Conservation (phyloP, 108 stramenopile genomes). For the Cyclotella sp. region DNA sequence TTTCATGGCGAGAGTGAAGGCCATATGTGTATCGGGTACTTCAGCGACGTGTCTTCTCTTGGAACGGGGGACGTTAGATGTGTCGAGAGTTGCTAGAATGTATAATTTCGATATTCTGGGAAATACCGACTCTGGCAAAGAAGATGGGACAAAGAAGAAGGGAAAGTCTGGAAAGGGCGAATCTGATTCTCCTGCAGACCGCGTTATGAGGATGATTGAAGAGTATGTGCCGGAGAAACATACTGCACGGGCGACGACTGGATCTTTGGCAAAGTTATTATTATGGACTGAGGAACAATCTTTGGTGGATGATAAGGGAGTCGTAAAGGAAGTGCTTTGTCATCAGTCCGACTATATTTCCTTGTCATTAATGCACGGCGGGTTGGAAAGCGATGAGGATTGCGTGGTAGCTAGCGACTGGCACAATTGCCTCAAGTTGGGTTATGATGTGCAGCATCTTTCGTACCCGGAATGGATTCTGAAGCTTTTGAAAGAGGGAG, state of each 20-base stretch:
- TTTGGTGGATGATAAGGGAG: constrained; percentile 35
- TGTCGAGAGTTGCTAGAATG: constrained; percentile 64
- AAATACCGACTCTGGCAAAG: not conserved
- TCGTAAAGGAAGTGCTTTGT: constrained; percentile 65
- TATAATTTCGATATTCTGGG: constrained; percentile 75
- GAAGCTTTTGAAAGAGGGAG: constrained; percentile 59
- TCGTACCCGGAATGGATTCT: constrained; percentile 79
- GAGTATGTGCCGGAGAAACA: constrained; percentile 78
- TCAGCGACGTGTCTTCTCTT: constrained; percentile 81
- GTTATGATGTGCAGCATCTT: constrained; percentile 85
- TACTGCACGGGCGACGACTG: constrained; percentile 80
- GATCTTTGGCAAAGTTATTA: constrained; percentile 90
- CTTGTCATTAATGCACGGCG: constrained; percentile 56
- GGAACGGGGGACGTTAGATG: constrained; percentile 45
- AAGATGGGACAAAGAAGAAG: not conserved
- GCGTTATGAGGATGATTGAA: constrained; percentile 69
- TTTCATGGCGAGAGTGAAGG: constrained; percentile 49
- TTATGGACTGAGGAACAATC: constrained; percentile 83
- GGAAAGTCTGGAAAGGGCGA: constrained; percentile 1
- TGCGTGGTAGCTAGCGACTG: constrained; percentile 70
- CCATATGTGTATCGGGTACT: constrained; percentile 86
- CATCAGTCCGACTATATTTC: constrained; percentile 96
- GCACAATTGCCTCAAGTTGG: constrained; percentile 94
- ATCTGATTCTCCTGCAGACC: constrained; percentile 20
- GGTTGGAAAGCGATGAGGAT: constrained; percentile 28